These are phyloP conservation scores for Exophiala xenobiotica DNA, from an alignment of 2,329 filamentous ascomycete species.

Conservation along the genomic window DNA sequence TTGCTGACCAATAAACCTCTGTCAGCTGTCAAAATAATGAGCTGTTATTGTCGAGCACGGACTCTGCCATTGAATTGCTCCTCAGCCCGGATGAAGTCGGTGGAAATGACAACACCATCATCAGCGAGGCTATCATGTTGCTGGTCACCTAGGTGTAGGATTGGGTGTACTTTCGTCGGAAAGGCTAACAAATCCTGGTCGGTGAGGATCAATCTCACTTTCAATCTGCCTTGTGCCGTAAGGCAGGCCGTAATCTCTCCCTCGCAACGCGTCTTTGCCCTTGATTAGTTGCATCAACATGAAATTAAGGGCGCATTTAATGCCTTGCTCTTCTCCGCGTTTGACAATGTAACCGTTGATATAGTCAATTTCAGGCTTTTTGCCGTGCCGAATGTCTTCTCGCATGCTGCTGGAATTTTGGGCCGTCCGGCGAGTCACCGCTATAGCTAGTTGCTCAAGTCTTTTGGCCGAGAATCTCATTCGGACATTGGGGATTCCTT, in stretches of 20 bases:
- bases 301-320: constrained; percentile 71
- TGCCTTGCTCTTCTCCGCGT: constrained; percentile 68
- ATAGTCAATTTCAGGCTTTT: constrained; percentile 73
- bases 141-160: no score
- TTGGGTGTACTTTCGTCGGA: constrained; percentile 17
- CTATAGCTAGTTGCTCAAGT: constrained; percentile 59
- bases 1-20: constrained; percentile 3
- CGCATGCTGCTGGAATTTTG: constrained; percentile 67
- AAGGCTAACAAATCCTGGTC: constrained; percentile 14
- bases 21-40: constrained; percentile 4
- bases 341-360: constrained; percentile 85
- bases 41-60: neutral
- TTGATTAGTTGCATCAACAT: constrained; percentile 71
- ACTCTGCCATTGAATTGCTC: no score
- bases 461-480: constrained; percentile 61
- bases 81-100: no score
- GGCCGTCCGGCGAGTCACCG: constrained; percentile 54
- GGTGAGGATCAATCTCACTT: constrained; percentile 9
- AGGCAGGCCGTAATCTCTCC: constrained; percentile 7
- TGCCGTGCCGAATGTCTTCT: constrained; percentile 60
- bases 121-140: neutral
- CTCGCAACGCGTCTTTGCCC: constrained; percentile 49
- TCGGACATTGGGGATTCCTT: constrained; percentile 58
- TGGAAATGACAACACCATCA: no score
- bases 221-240: constrained; percentile 16